phyloP scores from a whole-genome alignment of 768 basidiomycete genomes.

The Clitopilus passeckerianus region DNA sequence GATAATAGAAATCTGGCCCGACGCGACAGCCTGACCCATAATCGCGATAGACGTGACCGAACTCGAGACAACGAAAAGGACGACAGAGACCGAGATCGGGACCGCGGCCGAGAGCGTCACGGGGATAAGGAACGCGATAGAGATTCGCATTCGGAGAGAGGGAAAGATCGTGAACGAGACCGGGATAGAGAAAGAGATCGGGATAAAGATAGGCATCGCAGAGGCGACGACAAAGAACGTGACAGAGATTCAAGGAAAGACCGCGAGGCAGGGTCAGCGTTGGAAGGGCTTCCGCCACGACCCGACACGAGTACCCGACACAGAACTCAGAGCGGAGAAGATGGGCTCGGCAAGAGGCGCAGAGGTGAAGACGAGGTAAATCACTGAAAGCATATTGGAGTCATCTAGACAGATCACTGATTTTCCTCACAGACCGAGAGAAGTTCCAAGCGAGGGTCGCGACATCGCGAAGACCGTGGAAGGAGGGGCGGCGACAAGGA shows the following conservation, averaged over 20 bases:
- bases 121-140: constrained; percentile 53
- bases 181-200: constrained; percentile 22
- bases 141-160: constrained; percentile 54
- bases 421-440: constrained; percentile 48
- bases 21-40: constrained; percentile 49
- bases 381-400: constrained; percentile 1
- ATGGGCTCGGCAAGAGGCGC: constrained; percentile 68
- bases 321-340: constrained; percentile 49
- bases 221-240: constrained; percentile 56
- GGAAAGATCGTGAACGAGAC: constrained; percentile 33
- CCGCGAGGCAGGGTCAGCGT: constrained; percentile 35
- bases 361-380: constrained; percentile 75
- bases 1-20: constrained; percentile 39
- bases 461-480: constrained; percentile 71
- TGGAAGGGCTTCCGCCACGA: constrained; percentile 43
- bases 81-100: constrained; percentile 44
- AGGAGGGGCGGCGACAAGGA: constrained; percentile 69
- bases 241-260: constrained; percentile 62
- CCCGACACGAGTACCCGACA: constrained; percentile 52
- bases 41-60: constrained; percentile 38
- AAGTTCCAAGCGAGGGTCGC: constrained; percentile 73
- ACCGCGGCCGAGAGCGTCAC: constrained; percentile 41
- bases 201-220: constrained; percentile 51
- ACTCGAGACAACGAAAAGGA: constrained; percentile 39
- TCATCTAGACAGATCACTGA: constrained; percentile 3